These are phyloP conservation scores for Cordia subcordata DNA, from an alignment of 257 asterid genomes.

Conservation along the genomic window DNA sequence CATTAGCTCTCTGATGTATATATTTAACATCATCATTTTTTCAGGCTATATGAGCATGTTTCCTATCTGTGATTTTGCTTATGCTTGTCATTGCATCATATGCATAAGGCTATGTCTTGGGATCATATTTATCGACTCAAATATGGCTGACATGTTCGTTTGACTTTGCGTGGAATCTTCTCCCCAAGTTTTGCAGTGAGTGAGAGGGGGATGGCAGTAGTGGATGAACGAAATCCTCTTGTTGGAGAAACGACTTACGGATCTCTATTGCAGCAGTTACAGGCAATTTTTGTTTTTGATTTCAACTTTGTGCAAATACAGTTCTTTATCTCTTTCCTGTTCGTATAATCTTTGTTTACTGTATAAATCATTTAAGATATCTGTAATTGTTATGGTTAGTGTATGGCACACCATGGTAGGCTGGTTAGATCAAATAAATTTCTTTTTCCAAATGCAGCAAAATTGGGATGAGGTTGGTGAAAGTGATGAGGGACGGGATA, in stretches of 20 bases:
- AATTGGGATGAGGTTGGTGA: constrained; percentile 98
- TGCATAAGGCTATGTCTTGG: neutral
- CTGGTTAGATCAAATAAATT: constrained; percentile 11
- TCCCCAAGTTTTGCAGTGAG: constrained; percentile 13
- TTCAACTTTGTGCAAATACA: neutral
- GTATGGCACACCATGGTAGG: neutral
- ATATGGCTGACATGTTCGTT: neutral
- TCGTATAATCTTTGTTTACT: neutral
- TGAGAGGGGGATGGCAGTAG: constrained; percentile 56
- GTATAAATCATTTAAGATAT: neutral
- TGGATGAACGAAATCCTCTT: constrained; percentile 51
- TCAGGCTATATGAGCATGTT: too few relatives aligned
- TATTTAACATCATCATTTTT: too few relatives aligned
- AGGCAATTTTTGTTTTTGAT: constrained; percentile 34
- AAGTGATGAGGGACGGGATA: constrained; percentile 80
- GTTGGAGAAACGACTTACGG: constrained; percentile 66
- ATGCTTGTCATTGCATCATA: too few relatives aligned
- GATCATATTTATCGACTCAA: neutral
- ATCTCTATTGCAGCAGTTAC: constrained; percentile 76
- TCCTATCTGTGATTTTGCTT: too few relatives aligned
- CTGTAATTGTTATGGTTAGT: too few relatives aligned
- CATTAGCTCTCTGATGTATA: too few relatives aligned
- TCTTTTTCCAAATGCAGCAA: constrained; percentile 46
- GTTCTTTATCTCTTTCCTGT: neutral
- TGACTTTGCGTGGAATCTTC: neutral